Evolutionary conservation across 140 eudicot species (phyloP), one percentile per base, ranked within the genome.

Genomic region (Anethum foeniculum): DNA sequence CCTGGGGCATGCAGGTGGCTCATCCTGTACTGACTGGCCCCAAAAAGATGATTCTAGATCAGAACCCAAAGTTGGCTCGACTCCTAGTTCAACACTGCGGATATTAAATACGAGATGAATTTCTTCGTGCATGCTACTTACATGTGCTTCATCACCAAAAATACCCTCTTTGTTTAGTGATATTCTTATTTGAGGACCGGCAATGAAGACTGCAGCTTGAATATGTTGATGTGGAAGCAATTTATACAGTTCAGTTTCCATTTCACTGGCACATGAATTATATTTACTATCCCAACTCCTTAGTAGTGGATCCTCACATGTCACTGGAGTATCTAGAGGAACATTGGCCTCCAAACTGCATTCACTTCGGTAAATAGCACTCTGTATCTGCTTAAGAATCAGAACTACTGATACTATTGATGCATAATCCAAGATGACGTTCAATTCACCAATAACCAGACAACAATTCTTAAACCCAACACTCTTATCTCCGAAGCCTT

Each of bases 141-240:
- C n/a, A 78, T 80, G 78, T 79, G 81, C 36, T 76, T 39, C 52
- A 43, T 62, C 69, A 30, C 49, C 72, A 52, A 67, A 32, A 23
- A 78, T 76, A 34, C 79, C 83, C 82, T 91, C 89, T 68, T 86
- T 86, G 75, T 80, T 86, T 82, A 88, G 67, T 73, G 97, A 91
- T 62, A 95, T 41, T 39, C 52, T 84, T 73, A 93, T 52, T 30
- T 80, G 86, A 65, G 97, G 91, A 82, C 99, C 98, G 48, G 84
- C 82, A n/a, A 91, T 75, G 71, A 88, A 73, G 36, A 87, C 86
- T 78, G 90, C 97, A 81, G 90, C 82, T 84, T 91, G 90, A 79
- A 88, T 80, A 80, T 82, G 86, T 80, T 90, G 91, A 65, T 85
- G 87, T 58, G 97, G 97, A 85, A 91, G 81, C 81, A 90, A 80